Conservation (phyloP, 1,139 yeast species). For the Magnusiomyces sp. region DNA sequence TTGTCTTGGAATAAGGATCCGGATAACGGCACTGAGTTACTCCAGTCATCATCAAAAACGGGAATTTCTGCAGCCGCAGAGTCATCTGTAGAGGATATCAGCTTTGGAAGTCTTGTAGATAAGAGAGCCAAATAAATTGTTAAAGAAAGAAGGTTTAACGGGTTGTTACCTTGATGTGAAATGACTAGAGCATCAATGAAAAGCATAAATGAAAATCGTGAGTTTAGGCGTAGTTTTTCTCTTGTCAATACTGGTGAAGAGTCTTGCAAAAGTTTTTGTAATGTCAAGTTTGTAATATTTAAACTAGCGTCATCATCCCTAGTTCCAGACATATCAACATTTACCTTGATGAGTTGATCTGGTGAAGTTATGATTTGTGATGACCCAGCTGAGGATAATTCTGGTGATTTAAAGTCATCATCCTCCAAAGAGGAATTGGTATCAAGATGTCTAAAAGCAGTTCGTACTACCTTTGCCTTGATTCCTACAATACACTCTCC, state of each 20-base stretch:
- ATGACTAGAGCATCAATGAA: constrained; percentile 72
- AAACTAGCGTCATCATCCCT: constrained; percentile 30
- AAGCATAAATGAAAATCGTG: constrained; percentile 65
- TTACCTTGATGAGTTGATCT: constrained; percentile 53
- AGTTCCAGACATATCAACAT: constrained; percentile 49
- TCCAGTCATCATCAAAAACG: constrained; percentile 85
- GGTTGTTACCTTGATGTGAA: constrained; percentile 53
- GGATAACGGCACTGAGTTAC: constrained; percentile 43
- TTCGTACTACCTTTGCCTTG: constrained; percentile 72
- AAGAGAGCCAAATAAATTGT: constrained; percentile 73
- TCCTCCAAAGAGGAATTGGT: constrained; percentile 12
- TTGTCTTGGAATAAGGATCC: constrained; percentile 13
- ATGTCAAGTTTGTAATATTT: constrained; percentile 38
- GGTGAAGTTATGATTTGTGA: constrained; percentile 3
- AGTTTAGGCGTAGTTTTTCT: constrained; percentile 49
- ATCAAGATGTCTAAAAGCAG: constrained; percentile 11
- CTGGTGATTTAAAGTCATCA: neutral
- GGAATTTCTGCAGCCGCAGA: constrained; percentile 69
- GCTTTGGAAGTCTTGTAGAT: constrained; percentile 66
- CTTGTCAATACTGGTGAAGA: constrained; percentile 34
- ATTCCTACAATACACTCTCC: constrained; percentile 88
- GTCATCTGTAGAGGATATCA: constrained; percentile 54
- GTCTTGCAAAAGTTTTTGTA: constrained; percentile 27
- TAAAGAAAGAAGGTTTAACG: constrained; percentile 68
- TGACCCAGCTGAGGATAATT: too few species aligned